Evolutionary conservation across 2,329 filamentous ascomycete species (phyloP), one percentile per base, ranked within the genome.

Genomic region (Aspergillus puulaauensis): DNA sequence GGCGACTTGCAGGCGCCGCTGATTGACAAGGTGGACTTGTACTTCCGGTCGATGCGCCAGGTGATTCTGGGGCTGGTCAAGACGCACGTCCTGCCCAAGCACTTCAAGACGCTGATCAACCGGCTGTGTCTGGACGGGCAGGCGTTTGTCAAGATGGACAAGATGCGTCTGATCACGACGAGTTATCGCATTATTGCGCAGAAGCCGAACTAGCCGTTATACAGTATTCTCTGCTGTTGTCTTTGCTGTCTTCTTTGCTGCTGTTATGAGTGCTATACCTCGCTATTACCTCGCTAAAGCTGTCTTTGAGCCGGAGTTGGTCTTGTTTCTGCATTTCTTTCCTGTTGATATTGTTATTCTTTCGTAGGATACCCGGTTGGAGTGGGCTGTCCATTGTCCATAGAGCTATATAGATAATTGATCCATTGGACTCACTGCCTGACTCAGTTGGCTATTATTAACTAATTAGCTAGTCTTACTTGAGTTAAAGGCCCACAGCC

Each of bases 111-210:
- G 6, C 69, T 83, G 47, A 81, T 83, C 66, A 80, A 83, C 62
- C 75, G 81, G 9, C 67, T 83, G 27, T 83, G 81, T 60, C 66
- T 82, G 17, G 81, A 83, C 55, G 81, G 81, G 1, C 73, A 82
- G 68, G 81, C 81, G 0, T 83, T 83, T 59, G 78, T 83, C 57
- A 77, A 82, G 70, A 83, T 83, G 81, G 81, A 83, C 61, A 76
- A 73, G 17, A 80, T 80, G 80, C 77, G 80, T 11, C 69, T 83
- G 15, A 77, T 79, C 21, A 79, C 79, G 3, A 83, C 81, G 7
- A 83, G 79, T 52, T 83, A 83, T 56, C 78, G 81, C 47, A 76
- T 83, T 55, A 78, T 83, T 58, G 81, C 81, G 0, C 75, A 78
- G 66, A 83, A 82, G 66, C 78, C 71, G 11, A 59, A 46, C n/a